Conservation (phyloP, 169 alveolate genomes). For the Eimeria tenella region DNA sequence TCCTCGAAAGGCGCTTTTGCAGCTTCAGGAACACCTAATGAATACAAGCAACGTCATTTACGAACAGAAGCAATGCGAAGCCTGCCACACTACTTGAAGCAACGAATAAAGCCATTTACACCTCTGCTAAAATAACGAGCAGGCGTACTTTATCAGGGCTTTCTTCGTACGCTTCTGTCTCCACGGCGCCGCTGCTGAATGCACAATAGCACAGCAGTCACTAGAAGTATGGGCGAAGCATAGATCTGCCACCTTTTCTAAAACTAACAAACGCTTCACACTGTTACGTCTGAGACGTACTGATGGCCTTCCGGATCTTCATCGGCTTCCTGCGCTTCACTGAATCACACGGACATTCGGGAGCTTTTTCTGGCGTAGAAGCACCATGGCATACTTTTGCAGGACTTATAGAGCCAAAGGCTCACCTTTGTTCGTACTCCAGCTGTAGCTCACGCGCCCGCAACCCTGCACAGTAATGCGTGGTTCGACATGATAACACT, state of each 20-base stretch:
- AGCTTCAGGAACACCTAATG: constrained; percentile 73
- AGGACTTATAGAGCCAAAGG: neutral
- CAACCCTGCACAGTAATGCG: constrained; percentile 20
- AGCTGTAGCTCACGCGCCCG: constrained; percentile 67
- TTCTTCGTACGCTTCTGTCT: constrained; percentile 63
- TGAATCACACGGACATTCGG: constrained; percentile 29
- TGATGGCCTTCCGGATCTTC: constrained; percentile 51
- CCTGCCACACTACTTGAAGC: neutral
- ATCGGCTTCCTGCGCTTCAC: constrained; percentile 37
- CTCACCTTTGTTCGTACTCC: constrained; percentile 71
- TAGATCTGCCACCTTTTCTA: too few species aligned
- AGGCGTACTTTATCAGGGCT: constrained; percentile 46
- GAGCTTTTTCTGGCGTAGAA: neutral
- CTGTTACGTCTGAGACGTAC: neutral
- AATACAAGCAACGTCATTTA: neutral
- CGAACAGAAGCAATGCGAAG: neutral
- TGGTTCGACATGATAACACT: too few species aligned
- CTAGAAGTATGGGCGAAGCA: too few species aligned
- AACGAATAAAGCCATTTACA: too few species aligned
- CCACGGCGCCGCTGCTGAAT: constrained; percentile 33
- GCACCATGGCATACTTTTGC: neutral
- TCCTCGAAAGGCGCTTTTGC: constrained; percentile 73
- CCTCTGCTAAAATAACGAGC: too few species aligned
- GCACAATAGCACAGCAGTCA: neutral
- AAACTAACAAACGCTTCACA: too few species aligned